Percentiles rank a stretch among this genome's conserved stretches.
Conservation (phyloP, 2,329 filamentous ascomycete species). For the Colletotrichum australisinense region DNA sequence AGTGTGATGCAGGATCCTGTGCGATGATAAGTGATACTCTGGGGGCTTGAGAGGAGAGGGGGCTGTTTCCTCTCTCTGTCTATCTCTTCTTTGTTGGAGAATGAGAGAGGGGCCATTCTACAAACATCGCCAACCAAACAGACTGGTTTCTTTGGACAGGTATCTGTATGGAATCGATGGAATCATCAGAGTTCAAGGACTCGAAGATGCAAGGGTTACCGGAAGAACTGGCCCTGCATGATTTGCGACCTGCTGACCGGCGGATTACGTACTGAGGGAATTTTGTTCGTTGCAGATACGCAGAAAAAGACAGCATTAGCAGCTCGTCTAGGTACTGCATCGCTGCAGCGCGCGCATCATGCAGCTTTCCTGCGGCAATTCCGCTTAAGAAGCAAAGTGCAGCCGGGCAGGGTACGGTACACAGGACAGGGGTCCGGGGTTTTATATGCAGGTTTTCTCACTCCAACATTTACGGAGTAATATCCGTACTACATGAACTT, state of each 20-base stretch:
- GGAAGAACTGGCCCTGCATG: not conserved
- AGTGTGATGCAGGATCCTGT: not conserved
- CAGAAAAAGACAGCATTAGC: too few relatives aligned
- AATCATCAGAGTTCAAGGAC: too few relatives aligned
- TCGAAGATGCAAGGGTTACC: too few relatives aligned
- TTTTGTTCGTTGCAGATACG: conserved; percentile 3
- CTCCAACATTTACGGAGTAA: too few relatives aligned
- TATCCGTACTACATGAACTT: too few relatives aligned
- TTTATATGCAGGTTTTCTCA: not conserved
- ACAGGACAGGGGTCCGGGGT: not conserved
- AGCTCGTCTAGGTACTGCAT: too few relatives aligned
- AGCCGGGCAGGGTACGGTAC: not conserved
- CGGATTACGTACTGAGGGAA: not conserved
- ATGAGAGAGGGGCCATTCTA: too few relatives aligned
- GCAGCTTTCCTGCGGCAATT: conserved; percentile 7
- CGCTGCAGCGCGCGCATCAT: not conserved
- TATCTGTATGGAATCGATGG: too few relatives aligned
- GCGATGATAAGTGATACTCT: not conserved
- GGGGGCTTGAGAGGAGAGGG: not conserved
- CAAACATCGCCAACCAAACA: not conserved
- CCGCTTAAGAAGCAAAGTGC: not conserved
- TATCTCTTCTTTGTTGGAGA: not conserved
- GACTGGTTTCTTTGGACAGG: not conserved
- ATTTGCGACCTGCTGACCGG: not conserved
- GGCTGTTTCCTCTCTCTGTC: not conserved